Percentiles rank a stretch among this genome's conserved stretches.
phyloP scores from a whole-genome alignment of 306 rosid species.

The Prunus salicina region DNA sequence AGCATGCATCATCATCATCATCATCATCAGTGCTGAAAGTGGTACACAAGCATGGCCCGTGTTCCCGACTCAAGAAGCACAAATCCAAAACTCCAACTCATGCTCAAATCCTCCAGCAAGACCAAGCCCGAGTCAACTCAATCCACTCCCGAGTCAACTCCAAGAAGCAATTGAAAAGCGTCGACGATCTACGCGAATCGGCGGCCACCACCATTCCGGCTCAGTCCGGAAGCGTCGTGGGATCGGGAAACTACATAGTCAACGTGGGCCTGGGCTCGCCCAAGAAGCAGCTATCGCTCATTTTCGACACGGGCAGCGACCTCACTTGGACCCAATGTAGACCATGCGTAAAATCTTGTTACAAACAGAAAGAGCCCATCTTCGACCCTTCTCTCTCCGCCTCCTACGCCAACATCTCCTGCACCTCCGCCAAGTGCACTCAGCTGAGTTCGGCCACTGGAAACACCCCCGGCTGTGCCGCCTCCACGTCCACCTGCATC shows the following conservation, averaged over 20 bases:
- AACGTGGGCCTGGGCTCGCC: slow-evolving; percentile 67
- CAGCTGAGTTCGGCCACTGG: slow-evolving; percentile 56
- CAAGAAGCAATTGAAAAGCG: not conserved
- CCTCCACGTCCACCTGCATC: slow-evolving; percentile 32
- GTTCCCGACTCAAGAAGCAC: slow-evolving; percentile 4
- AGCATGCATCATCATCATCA: not conserved
- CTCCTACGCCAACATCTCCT: slow-evolving; percentile 46
- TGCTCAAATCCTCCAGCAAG: slow-evolving; percentile 9
- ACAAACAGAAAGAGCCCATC: slow-evolving; percentile 45
- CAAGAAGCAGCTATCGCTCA: slow-evolving; percentile 40
- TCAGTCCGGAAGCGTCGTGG: slow-evolving; percentile 42
- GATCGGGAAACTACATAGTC: slow-evolving; percentile 60
- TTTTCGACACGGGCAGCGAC: slow-evolving; percentile 69
- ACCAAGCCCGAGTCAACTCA: slow-evolving; percentile 26
- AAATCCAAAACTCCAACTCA: not conserved
- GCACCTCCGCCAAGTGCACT: slow-evolving; percentile 38
- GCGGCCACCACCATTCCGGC: slow-evolving; percentile 42
- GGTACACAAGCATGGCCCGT: slow-evolving; percentile 40
- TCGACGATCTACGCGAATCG: not conserved
- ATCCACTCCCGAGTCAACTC: slow-evolving; percentile 6
- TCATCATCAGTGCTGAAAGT: slow-evolving; percentile 14
- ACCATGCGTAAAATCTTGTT: slow-evolving; percentile 55
- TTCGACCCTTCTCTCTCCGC: slow-evolving; percentile 45
- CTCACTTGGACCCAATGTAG: slow-evolving; percentile 80
- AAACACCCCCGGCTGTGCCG: slow-evolving; percentile 31